A percentile compares a stretch with the other conserved stretches of the same genome.
phyloP scores from a whole-genome alignment of 2,329 filamentous ascomycete genomes.

The Xenoacremonium recifei region DNA sequence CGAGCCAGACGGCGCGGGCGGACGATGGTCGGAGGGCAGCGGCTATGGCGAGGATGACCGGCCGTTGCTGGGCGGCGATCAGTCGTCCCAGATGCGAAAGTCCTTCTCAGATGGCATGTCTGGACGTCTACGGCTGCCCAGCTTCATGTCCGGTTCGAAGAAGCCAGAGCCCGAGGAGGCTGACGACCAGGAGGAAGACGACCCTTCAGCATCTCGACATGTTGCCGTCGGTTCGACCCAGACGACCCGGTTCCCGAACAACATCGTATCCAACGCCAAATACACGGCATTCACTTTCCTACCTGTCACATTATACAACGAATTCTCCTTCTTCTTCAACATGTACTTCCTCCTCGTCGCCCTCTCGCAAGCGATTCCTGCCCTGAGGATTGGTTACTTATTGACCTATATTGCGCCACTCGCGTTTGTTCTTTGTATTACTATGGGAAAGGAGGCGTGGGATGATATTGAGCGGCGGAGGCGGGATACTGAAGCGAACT shows the following conservation, averaged over 20 bases:
- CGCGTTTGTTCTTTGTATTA: conserved; percentile 88
- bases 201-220: conserved; percentile 69
- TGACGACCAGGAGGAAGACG: conserved; percentile 54
- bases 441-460: conserved; percentile 90
- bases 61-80: conserved; percentile 60
- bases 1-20: conserved; percentile 54
- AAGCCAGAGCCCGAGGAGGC: conserved; percentile 36
- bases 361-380: conserved; percentile 86
- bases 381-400: conserved; percentile 88
- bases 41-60: conserved; percentile 65
- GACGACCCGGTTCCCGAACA: conserved; percentile 76
- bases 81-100: conserved; percentile 26
- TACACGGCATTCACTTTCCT: conserved; percentile 95
- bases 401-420: conserved; percentile 92
- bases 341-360: conserved; percentile 97
- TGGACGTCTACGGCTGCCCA: conserved; percentile 63
- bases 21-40: conserved; percentile 60
- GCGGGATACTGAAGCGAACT: conserved; percentile 90
- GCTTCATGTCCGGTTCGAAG: conserved; percentile 56
- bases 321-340: conserved; percentile 99
- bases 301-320: conserved; percentile 92
- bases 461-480: conserved; percentile 87
- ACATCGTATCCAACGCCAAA: conserved; percentile 94
- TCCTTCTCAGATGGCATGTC: conserved; percentile 28
- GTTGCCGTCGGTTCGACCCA: conserved; percentile 76